These are phyloP conservation scores for Thalia dealbata DNA, from an alignment of 176 grass and related monocot genomes.

Conservation along the genomic window DNA sequence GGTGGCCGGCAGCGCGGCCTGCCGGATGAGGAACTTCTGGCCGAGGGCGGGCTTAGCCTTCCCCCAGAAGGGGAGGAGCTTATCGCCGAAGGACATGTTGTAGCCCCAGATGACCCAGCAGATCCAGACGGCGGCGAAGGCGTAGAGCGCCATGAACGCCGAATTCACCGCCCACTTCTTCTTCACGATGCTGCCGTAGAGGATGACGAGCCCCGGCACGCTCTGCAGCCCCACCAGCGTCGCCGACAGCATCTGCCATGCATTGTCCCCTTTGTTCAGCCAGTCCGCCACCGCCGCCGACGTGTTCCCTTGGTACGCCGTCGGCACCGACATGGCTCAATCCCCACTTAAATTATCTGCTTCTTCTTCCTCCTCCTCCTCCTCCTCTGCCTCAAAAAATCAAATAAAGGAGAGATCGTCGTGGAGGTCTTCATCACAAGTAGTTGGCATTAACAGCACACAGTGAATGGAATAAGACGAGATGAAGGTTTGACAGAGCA, in stretches of 20 bases:
- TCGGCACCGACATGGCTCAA: not conserved
- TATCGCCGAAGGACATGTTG: slow-evolving; percentile 22
- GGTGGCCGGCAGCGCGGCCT: not conserved
- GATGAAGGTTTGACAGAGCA: too few relatives aligned
- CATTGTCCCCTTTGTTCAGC: slow-evolving; percentile 23
- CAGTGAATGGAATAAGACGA: too few relatives aligned
- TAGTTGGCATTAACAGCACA: too few relatives aligned
- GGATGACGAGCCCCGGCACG: slow-evolving; percentile 15
- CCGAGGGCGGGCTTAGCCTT: slow-evolving; percentile 15
- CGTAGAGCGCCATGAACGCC: slow-evolving; percentile 18
- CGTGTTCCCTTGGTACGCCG: slow-evolving; percentile 5
- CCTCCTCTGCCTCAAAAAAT: not conserved
- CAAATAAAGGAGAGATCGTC: too few relatives aligned
- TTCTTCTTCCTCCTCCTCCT: not conserved
- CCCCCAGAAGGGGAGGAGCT: slow-evolving; percentile 20
- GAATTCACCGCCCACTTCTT: slow-evolving; percentile 24
- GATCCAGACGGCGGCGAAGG: slow-evolving; percentile 19
- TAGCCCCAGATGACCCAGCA: slow-evolving; percentile 15
- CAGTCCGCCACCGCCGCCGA: not conserved
- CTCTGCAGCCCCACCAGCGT: slow-evolving; percentile 21
- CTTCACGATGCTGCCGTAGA: slow-evolving; percentile 22
- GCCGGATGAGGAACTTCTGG: slow-evolving; percentile 13
- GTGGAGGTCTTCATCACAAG: too few relatives aligned
- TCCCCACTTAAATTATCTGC: too few relatives aligned
- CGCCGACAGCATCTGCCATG: slow-evolving; percentile 16